Evolutionary conservation across 75 land plant genomes (phyloP), one percentile per base, ranked within the genome.

Genomic region (Sequoiadendron giganteum): DNA sequence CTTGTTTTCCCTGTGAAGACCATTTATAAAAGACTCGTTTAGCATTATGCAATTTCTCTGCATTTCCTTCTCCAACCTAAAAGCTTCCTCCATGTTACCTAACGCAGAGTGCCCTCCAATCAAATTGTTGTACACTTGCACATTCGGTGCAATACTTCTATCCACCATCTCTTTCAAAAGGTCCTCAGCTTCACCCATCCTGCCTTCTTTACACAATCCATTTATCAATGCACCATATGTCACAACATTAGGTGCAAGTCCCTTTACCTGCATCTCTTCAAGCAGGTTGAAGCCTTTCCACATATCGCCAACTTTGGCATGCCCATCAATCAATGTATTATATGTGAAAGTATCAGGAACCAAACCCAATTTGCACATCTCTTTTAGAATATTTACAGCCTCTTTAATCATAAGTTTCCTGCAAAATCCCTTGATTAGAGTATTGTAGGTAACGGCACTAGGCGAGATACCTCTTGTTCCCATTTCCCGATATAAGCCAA

Each of bases 351-450:
- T 76, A 88, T 85, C 93, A 15, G 95, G 92, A 13, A 61, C 19
- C 81, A 95, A 84, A 30, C 95, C 95, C 40, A 90, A 91, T 56
- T 58, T 49, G 34, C 19, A n/a, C 97, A 97, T 97, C 87, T 93
- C 92, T 36, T 88, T 90, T 1, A 93, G 36, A 48, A 93, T 80
- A 45, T 88, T 89, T 72, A 88, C 85, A 21, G 94, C 97, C 86
- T 92, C 86, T 6, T 83, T 88, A 88, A 94, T 91, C 34, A 88
- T 90, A 55, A 91, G 87, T 78, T 90, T 75, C 76, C 91, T 89
- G 56, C 91, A 91, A 65, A 91, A 90, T n/a, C 93, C 96, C 65
- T 91, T 88, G n/a, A 97, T 91, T 54, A 97, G 82, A 28, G 93
- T 68, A 88, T 94, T 94, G 52, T 88, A 97, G 9, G 94, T 94